Evolutionary conservation across 129 eudicot genomes (phyloP).

Genomic region (Smallanthus sonchifolius): DNA sequence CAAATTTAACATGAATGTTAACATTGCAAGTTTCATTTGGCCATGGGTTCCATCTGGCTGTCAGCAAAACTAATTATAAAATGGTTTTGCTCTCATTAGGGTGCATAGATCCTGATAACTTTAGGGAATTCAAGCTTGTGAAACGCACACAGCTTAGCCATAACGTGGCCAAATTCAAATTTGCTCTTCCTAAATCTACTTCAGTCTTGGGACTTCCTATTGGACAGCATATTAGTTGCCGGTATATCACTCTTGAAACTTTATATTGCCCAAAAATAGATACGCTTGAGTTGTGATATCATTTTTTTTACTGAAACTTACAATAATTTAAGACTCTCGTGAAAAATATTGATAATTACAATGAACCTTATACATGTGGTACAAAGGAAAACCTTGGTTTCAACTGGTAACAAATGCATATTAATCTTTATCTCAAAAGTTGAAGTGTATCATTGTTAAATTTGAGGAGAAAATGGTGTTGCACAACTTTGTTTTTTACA

Average conservation of each 20-base stretch:
- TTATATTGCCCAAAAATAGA: not conserved
- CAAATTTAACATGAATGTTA: not conserved
- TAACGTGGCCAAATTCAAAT: slow-evolving; percentile 38
- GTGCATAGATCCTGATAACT: slow-evolving; percentile 27
- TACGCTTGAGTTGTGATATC: not conserved
- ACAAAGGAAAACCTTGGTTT: not conserved
- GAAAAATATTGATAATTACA: not conserved
- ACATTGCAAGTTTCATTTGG: not conserved
- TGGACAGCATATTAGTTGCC: slow-evolving; percentile 42
- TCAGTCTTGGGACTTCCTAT: slow-evolving; percentile 39
- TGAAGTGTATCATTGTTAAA: too few relatives aligned
- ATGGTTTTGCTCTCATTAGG: slow-evolving; percentile 11
- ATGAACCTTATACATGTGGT: not conserved
- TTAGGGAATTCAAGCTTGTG: slow-evolving; percentile 34
- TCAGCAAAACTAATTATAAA: slow-evolving; percentile 3
- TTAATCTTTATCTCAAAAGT: not conserved
- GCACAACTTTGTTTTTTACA: not conserved
- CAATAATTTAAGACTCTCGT: not conserved
- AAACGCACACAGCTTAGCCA: slow-evolving; percentile 40
- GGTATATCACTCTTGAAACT: slow-evolving; percentile 17
- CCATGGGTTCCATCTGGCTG: not conserved
- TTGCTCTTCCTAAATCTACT: slow-evolving; percentile 39
- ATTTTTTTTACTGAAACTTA: not conserved
- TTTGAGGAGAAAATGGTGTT: not conserved
- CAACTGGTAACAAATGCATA: not conserved